phyloP scores from a whole-genome alignment of 2,329 filamentous ascomycete genomes.

The Calonectria montana region DNA sequence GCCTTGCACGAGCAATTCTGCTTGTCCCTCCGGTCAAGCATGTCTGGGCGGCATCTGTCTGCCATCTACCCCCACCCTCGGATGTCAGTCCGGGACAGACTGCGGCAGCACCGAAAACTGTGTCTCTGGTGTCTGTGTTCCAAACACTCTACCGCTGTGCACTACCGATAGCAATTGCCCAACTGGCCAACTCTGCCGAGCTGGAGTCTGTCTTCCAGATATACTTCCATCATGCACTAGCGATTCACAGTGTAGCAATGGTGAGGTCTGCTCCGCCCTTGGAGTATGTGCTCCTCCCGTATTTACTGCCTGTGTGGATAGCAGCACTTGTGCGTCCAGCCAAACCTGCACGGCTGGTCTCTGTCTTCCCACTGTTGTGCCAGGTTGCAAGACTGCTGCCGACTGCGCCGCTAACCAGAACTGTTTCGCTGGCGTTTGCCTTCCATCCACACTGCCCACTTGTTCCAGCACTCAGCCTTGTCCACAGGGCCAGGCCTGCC shows the following conservation, averaged over 20 bases:
- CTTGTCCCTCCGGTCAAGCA: neutral
- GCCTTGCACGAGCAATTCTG: neutral
- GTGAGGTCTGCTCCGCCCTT: neutral
- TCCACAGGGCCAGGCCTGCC: neutral
- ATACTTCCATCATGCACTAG: neutral
- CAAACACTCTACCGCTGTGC: neutral
- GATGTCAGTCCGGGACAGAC: neutral
- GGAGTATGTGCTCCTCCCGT: neutral
- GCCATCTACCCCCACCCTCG: neutral
- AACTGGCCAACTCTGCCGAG: neutral
- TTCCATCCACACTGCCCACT: neutral
- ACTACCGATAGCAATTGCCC: neutral
- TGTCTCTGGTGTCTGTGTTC: constrained; percentile 7
- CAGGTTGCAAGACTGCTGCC: neutral
- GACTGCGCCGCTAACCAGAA: neutral
- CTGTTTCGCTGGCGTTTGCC: neutral
- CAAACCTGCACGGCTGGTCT: constrained; percentile 5
- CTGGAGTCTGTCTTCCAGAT: constrained; percentile 5
- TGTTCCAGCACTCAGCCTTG: neutral
- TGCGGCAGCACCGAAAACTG: neutral
- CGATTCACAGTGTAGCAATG: neutral
- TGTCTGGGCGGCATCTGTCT: constrained; percentile 1
- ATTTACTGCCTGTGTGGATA: neutral
- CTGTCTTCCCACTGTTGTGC: neutral
- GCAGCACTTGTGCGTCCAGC: neutral